These are phyloP conservation scores for Cystofilobasidium capitatum DNA, from an alignment of 768 basidiomycete genomes.

Conservation along the genomic window DNA sequence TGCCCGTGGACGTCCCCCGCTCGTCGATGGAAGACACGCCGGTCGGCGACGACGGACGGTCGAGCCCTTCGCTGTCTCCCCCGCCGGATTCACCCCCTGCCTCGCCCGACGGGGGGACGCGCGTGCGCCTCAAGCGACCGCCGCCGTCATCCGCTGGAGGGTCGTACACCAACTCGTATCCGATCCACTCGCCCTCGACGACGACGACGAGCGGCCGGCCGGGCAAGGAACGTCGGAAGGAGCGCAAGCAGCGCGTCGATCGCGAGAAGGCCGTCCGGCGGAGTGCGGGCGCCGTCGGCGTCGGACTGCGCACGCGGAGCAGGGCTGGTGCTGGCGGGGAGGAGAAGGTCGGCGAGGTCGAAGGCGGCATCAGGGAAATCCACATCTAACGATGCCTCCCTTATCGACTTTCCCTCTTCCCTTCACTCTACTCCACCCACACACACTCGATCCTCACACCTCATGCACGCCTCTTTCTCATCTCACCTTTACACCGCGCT, in stretches of 20 bases:
- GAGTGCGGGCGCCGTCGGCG: background rate
- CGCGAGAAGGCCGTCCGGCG: background rate
- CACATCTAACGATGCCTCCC: background rate
- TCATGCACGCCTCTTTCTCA: too few species aligned
- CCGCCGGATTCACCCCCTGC: background rate
- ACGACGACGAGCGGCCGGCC: background rate
- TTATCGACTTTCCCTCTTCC: background rate
- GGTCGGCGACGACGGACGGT: background rate
- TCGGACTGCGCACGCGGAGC: background rate
- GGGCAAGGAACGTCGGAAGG: conserved; percentile 10
- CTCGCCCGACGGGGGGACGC: background rate
- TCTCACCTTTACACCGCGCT: too few species aligned
- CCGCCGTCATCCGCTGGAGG: background rate
- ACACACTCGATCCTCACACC: too few species aligned
- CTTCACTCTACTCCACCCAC: background rate
- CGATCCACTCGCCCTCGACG: background rate
- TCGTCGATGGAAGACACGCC: background rate
- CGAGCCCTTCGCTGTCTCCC: background rate
- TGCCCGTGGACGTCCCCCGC: too few species aligned
- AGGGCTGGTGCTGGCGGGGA: background rate
- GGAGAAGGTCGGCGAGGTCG: background rate
- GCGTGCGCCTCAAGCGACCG: background rate
- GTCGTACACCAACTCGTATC: background rate
- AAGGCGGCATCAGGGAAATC: conserved; percentile 19
- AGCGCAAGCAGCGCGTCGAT: conserved; percentile 12